Base-by-base conservation (phyloP, 192 early-diverging fungal genomes). In the Backusella westeae region DNA sequence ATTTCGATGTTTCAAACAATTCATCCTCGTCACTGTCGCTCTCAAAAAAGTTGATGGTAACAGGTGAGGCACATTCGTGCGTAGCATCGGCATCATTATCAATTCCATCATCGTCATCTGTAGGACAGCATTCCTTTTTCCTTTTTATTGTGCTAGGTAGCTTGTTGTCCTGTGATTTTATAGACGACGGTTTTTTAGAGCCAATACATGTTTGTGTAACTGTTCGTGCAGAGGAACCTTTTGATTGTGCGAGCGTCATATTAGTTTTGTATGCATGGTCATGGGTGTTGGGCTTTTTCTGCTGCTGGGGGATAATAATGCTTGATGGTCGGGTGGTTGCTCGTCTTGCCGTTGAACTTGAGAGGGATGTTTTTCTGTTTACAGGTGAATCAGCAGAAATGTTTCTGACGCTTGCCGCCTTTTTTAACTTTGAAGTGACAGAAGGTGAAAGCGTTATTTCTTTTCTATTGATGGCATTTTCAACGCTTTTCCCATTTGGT, bases 41-140 rank as follows among this genome's bases (percentile, higher is more conserved):
- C 23, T 63, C 56, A 3, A 63, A 63, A 29, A 63, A 63, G 10
- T 63, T 63, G n/a, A 63, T 63, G 10, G 56, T 63, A 14, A 63
- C 56, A 63, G 56, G 23, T 14, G 56, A 63, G 23, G 56, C 56
- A 63, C 56, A 63, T 63, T 63, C 26, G 56, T 63, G 56, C 56
- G 56, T 63, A 26, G 26, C 56, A 63, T 63, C 56, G 4, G 23
- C 56, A 63, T 63, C 9, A 49, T 49, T 49, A 49, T n/a, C 19
- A 6, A 49, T n/a, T 21, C 19, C 19, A 63, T 63, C 56, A 63
- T 0, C 56, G 23, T 63, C 56, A 63, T 29, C 8, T 9, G 56
- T 63, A 63, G 56, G 23, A 63, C 56, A 63, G 4, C 56, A 63
- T 63, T 63, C 56, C 56, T 63, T 63, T 29, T 63, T 63, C n/a